A percentile compares a stretch with the other conserved stretches of the same genome.
Evolutionary conservation across 2,329 filamentous ascomycete species (phyloP).

Genomic region (Fusarium brachygibbosum): DNA sequence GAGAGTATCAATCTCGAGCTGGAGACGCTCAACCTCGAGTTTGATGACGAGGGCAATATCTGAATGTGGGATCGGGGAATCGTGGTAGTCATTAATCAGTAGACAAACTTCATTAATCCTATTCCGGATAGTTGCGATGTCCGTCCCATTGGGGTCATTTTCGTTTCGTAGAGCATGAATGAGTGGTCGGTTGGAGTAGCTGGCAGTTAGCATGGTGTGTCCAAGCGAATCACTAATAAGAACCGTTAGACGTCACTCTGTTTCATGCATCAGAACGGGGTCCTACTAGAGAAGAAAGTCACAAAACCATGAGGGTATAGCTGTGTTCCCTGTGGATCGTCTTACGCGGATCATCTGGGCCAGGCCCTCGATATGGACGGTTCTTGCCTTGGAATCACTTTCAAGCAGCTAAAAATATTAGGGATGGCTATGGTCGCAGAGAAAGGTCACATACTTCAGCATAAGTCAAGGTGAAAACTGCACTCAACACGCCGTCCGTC

Average conservation of each 20-base stretch:
- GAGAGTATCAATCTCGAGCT: conserved; percentile 17
- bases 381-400: conserved; percentile 19
- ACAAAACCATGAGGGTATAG: conserved; percentile 15
- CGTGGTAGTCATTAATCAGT: conserved; percentile 3
- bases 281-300: conserved; percentile 23
- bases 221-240: conserved; percentile 28
- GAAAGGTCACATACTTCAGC: conserved; percentile 15
- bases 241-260: accelerated
- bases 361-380: conserved; percentile 28
- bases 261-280: accelerated
- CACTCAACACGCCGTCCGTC: conserved; percentile 39
- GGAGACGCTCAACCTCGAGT: conserved; percentile 11
- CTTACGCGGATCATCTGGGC: conserved; percentile 27
- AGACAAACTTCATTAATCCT: background rate
- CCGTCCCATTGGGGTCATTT: background rate
- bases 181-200: conserved; percentile 23
- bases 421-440: accelerated
- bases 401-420: conserved; percentile 26
- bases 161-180: conserved; percentile 30
- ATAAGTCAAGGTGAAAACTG: conserved; percentile 40
- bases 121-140: conserved; percentile 12
- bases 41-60: background rate
- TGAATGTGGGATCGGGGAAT: accelerated
- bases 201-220: conserved; percentile 5
- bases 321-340: background rate